phyloP scores from a whole-genome alignment of 1,284 basidiomycete species.

The Pascua sp. region DNA sequence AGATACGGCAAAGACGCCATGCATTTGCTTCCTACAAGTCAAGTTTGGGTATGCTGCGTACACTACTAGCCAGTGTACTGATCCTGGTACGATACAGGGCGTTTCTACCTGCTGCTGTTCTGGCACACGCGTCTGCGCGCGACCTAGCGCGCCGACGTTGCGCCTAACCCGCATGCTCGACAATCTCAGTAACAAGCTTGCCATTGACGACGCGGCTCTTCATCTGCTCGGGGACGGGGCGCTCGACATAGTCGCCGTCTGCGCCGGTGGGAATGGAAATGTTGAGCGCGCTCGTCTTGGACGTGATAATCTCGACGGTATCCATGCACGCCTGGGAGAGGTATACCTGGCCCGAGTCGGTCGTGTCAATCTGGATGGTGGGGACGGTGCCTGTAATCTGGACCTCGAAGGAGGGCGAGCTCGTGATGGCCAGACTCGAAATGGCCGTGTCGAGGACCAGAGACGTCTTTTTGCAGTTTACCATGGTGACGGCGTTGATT shows the following conservation, averaged over 20 bases:
- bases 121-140: too few relatives aligned
- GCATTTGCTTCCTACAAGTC: too few relatives aligned
- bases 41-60: too few relatives aligned
- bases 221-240: conserved; percentile 93
- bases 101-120: too few relatives aligned
- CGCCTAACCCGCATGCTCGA: conserved; percentile 75
- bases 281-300: conserved; percentile 94
- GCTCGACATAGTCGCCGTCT: conserved; percentile 88
- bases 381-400: conserved; percentile 88
- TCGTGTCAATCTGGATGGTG: conserved; percentile 89
- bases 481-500: conserved; percentile 88
- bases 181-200: conserved; percentile 79
- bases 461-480: conserved; percentile 84
- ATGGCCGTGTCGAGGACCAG: conserved; percentile 89
- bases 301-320: conserved; percentile 79
- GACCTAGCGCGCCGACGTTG: too few relatives aligned
- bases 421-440: conserved; percentile 80
- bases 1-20: too few relatives aligned
- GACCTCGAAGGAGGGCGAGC: conserved; percentile 85
- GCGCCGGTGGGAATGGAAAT: conserved; percentile 76
- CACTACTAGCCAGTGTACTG: too few relatives aligned
- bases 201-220: conserved; percentile 76
- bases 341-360: conserved; percentile 93
- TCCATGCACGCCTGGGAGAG: conserved; percentile 76
- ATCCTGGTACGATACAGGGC: too few relatives aligned